Evolutionary conservation across 805 yeast genomes (phyloP), one percentile per base, ranked within the genome.

Genomic region (Brettanomyces custersianus): DNA sequence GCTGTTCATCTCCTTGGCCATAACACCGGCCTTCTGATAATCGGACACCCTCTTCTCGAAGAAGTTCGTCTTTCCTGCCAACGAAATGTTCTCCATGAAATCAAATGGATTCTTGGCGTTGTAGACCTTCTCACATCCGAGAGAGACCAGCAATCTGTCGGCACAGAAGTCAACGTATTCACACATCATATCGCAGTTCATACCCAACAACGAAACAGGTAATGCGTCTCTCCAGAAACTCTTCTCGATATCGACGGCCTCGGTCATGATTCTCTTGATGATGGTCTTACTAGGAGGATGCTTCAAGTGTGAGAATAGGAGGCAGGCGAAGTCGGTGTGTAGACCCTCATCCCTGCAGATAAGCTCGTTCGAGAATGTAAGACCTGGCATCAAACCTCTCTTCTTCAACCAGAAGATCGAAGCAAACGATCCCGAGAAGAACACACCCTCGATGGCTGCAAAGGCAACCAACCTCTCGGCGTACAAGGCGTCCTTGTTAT

Each of bases 1-100:
- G 15, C 13, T 8, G 33, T 59, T 48, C 42, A 60, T 57, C 42
- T 68, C 58, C 49, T 76, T 73, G 47, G 95, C 90, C 92, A 90
- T 90, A 55, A 90, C 98, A 70, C 98, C 97, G 40, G 98, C 97
- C 70, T 90, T 92, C 69, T 90, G 98, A 68, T 90, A 90, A 66
- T 90, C 98, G 40, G 95, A 83, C 40, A 90, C 98, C 68, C 98
- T 83, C 77, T 90, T 90, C 73, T 90, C 98, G 59, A 90, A 90
- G 77, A 90, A 90, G 72, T 92, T 90, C 52, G 98, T 90, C 77
- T 90, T 90, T 65, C 98, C 98, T 40, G 96, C 94, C 51, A 90
- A 76, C 7, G 97, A 90, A 55, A 90, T 90, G 71, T 92, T 90
- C 71, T 90, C 98, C 98, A 90, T 90, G 60, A 90, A 90, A 64